phyloP scores from a whole-genome alignment of 2,329 filamentous ascomycete species.

The Endocalyx cinctus region DNA sequence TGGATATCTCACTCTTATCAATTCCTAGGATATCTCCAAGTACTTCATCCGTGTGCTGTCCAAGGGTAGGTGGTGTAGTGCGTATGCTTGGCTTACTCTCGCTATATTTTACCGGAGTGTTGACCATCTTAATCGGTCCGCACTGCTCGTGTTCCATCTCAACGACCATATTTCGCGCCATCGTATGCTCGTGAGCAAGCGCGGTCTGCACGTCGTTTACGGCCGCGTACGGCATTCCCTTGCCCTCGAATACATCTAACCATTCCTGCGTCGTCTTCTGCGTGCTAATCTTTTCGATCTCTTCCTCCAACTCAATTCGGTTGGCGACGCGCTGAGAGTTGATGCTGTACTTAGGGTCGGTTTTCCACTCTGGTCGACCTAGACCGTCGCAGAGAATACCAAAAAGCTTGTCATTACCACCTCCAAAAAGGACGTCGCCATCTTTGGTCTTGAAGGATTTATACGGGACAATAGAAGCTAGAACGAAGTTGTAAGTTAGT shows the following conservation, averaged over 20 bases:
- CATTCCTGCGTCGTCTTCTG: slow-evolving; percentile 83
- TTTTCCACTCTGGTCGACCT: slow-evolving; percentile 54
- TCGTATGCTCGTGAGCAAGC: slow-evolving; percentile 78
- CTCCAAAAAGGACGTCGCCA: slow-evolving; percentile 65
- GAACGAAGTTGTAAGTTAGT: slow-evolving; percentile 10
- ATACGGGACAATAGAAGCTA: slow-evolving; percentile 96
- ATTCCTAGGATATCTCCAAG: slow-evolving; percentile 60
- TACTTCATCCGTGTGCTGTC: slow-evolving; percentile 81
- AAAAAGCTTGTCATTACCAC: slow-evolving; percentile 69
- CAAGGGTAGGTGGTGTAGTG: slow-evolving; percentile 75
- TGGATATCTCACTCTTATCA: slow-evolving; percentile 51
- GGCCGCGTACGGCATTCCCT: slow-evolving; percentile 88
- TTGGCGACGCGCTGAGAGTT: slow-evolving; percentile 64
- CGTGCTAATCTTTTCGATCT: slow-evolving; percentile 72
- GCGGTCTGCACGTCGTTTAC: slow-evolving; percentile 90
- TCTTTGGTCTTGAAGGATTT: slow-evolving; percentile 74
- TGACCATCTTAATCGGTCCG: slow-evolving; percentile 83
- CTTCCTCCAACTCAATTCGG: slow-evolving; percentile 68
- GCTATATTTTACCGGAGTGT: slow-evolving; percentile 92
- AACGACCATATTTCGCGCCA: slow-evolving; percentile 82
- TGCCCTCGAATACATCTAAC: slow-evolving; percentile 82
- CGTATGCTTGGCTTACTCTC: slow-evolving; percentile 73
- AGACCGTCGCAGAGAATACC: slow-evolving; percentile 59
- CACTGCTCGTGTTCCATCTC: slow-evolving; percentile 80
- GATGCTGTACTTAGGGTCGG: slow-evolving; percentile 53